Evolutionary conservation across 441 rosid species (phyloP).

Genomic region (Gossypium gossypioides): DNA sequence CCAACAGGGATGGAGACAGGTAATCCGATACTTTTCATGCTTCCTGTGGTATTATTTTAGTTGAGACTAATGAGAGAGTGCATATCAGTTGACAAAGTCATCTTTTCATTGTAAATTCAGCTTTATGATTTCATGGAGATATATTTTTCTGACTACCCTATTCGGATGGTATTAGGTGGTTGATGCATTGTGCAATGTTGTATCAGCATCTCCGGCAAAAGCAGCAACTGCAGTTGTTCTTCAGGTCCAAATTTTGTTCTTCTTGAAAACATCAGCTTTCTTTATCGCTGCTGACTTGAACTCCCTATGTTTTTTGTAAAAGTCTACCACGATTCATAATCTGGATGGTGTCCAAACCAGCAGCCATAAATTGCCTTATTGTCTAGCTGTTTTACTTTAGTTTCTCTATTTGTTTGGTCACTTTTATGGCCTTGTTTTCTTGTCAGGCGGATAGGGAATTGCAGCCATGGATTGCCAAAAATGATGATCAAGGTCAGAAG

Average conservation of each 20-base stretch:
- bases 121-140: not conserved
- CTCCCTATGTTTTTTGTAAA: not conserved
- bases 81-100: not conserved
- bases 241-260: slow-evolving; percentile 64
- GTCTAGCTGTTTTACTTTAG: not conserved
- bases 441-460: slow-evolving; percentile 90
- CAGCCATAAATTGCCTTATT: slow-evolving; percentile 1
- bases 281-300: slow-evolving; percentile 13
- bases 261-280: slow-evolving; percentile 6
- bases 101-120: not conserved
- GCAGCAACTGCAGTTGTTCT: slow-evolving; percentile 93
- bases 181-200: slow-evolving; percentile 94
- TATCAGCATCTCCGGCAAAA: slow-evolving; percentile 78
- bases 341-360: slow-evolving; percentile 3
- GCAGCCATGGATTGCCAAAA: slow-evolving; percentile 97
- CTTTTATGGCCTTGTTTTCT: slow-evolving; percentile 22
- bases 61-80: not conserved
- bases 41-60: not conserved
- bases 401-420: slow-evolving; percentile 22
- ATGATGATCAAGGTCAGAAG: slow-evolving; percentile 87
- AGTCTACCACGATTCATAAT: not conserved
- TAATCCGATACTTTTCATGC: slow-evolving; percentile 19
- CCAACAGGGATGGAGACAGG: slow-evolving; percentile 99
- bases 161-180: slow-evolving; percentile 53
- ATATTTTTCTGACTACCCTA: slow-evolving; percentile 8